Evolutionary conservation across 2,329 filamentous ascomycete genomes (phyloP), one percentile per base, ranked within the genome.

Genomic region (Claviceps humidiphila): DNA sequence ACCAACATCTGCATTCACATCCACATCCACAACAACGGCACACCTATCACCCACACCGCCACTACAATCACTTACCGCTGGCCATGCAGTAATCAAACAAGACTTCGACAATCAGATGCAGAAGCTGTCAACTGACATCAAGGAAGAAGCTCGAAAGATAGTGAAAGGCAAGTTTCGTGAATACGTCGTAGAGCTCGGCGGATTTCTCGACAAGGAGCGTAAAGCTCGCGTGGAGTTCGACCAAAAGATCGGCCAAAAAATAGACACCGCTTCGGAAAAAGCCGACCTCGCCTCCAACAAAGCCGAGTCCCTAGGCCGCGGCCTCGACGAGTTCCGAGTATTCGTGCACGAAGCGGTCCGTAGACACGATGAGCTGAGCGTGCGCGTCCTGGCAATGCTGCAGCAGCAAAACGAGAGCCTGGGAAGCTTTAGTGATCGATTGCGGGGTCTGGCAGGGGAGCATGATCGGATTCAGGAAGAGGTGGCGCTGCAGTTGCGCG

Each of bases 401-500:
- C 11, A n/a, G 5, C 42, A 30, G 8, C 40, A 44, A 14, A 44
- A 46, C 14, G 45, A 55, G 6, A 20, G 24, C 37, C 11, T 57
- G 11, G 41, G 34, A 2, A n/a, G 22, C 17, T 20, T 56, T 26
- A 52, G 55, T 6, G 30, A 26, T 4, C 4, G 26, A 4, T 26
- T 51, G 5, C 44, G 44, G 22, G 6, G 14, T 14, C 2, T 42
- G 5, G 38, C 41, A 14, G 16, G 16, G 26, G 24, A 51, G 42
- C 51, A 50, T 5, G 16, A 54, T 13, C 55, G 58, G 2, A 42
- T 49, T 42, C 7, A 51, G 17, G 61, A 66, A 0, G 59, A 61
- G 4, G 56, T 75, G 5, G 63, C 67, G 16, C 59, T 68, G 41
- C 61, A 70, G 46, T 37, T 75, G 4, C 58, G 58, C 20, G 60